Conservation (phyloP, 2,329 filamentous ascomycete species). For the Penicillium sclerotigenum region DNA sequence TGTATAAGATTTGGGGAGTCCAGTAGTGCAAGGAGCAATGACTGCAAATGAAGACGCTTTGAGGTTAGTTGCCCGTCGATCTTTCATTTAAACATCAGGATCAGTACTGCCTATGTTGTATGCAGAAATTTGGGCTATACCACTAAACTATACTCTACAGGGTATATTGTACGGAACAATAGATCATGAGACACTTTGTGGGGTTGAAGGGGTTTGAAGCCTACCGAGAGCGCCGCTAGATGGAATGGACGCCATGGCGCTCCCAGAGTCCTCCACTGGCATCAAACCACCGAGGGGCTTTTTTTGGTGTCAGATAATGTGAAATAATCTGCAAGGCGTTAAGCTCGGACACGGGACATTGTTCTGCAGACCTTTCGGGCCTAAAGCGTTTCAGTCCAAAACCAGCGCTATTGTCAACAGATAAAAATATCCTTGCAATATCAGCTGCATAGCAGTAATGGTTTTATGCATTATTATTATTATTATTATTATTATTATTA, state of each 20-base stretch:
- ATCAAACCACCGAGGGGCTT: not conserved
- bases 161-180: not conserved
- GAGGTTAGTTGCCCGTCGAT: not conserved
- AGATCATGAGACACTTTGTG: slow-evolving; percentile 12
- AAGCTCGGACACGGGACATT: not conserved
- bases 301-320: not conserved
- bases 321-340: slow-evolving; percentile 2
- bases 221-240: slow-evolving; percentile 7
- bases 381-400: slow-evolving; percentile 19
- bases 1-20: not conserved
- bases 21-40: not conserved
- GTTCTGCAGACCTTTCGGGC: slow-evolving; percentile 8
- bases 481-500: too few relatives aligned
- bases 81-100: not conserved
- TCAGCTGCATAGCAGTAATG: not conserved
- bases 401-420: slow-evolving; percentile 5
- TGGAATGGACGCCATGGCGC: slow-evolving; percentile 5
- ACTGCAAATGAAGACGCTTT: not conserved
- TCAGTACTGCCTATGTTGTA: not conserved
- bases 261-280: not conserved
- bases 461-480: not conserved
- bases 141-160: not conserved
- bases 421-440: slow-evolving; percentile 12
- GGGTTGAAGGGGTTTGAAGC: slow-evolving; percentile 5
- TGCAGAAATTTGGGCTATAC: not conserved